Evolutionary conservation across 345 rosid species (phyloP).

Genomic region (Turritis glabra): DNA sequence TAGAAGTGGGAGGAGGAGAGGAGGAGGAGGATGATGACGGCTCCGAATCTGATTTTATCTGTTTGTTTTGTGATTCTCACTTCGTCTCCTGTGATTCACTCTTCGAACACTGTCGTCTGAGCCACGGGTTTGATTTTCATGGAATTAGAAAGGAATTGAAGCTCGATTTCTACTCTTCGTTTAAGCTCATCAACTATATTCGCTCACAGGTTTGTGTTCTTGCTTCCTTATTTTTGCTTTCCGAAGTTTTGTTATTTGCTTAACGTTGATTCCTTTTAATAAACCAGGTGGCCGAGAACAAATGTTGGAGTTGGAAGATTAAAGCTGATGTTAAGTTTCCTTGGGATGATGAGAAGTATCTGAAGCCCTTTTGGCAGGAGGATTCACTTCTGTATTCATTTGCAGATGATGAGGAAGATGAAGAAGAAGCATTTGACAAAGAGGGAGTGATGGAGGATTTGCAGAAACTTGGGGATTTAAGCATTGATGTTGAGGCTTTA

Average conservation of each 20-base stretch:
- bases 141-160: conserved; percentile 47
- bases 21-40: conserved; percentile 39
- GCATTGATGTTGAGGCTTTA: conserved; percentile 41
- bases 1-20: conserved; percentile 13
- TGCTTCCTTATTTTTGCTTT: background rate
- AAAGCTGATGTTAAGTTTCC: conserved; percentile 43
- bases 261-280: conserved; percentile 10
- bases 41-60: conserved; percentile 45
- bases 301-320: conserved; percentile 69
- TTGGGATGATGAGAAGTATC: conserved; percentile 62
- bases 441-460: conserved; percentile 54
- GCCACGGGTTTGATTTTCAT: conserved; percentile 65
- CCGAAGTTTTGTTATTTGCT: background rate
- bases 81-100: conserved; percentile 51
- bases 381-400: conserved; percentile 85
- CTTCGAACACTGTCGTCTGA: conserved; percentile 59
- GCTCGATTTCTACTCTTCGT: conserved; percentile 71
- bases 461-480: conserved; percentile 46
- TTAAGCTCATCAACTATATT: conserved; percentile 86
- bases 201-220: conserved; percentile 63
- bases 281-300: conserved; percentile 71
- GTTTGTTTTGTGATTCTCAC: conserved; percentile 69
- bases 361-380: conserved; percentile 75
- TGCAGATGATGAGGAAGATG: conserved; percentile 69
- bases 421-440: conserved; percentile 55